Evolutionary conservation across 805 yeast species (phyloP), one percentile per base, ranked within the genome.

Genomic region (Suhomyces xylopsoci): DNA sequence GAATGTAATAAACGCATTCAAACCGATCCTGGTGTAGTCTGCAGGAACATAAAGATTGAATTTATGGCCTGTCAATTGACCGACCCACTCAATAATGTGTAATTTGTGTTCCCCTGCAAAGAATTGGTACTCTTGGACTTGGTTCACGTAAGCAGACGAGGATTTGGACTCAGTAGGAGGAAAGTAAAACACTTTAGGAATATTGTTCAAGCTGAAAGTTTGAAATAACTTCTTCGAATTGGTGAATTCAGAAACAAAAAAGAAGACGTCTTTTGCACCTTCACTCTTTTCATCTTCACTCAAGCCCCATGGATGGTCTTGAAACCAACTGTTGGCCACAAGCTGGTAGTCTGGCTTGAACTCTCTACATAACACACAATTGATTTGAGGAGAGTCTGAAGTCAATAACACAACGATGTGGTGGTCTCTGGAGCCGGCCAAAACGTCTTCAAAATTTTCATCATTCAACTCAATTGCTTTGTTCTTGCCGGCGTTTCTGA

Each of bases 161-260:
- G 67, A 66, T 26, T 65, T 54, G 30, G 64, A 67, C 0, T 65
- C 64, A 10, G 83, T 74, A 19, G 92, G 88, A 1, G 75, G 68
- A 66, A 82, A 87, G 52, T 85, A 64, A 67, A 74, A 85, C 45
- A 91, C 63, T 63, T 88, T 84, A 28, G 99, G 99, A 25, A 93
- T 96, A 51, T 84, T 83, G 58, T 81, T 81, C 60, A 93, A 69
- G 32, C 79, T 66, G 59, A 87, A 73, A 14, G 73, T 66, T 59
- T 76, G 77, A 69, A 83, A 88, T 10, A 81, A 68, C 45, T 71
- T 70, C 60, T 78, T 79, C 14, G 84, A 77, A 46, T 82, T 82
- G 45, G 76, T 70, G 62, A 88, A 84, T 63, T 93, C 97, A 14
- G 96, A 84, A 43, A 78, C 71, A 15, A 89, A 88, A 67, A 93